A percentile compares a stretch with the other conserved stretches of the same genome.
phyloP scores from a whole-genome alignment of 306 rosid genomes.

The Castanopsis chinensis region DNA sequence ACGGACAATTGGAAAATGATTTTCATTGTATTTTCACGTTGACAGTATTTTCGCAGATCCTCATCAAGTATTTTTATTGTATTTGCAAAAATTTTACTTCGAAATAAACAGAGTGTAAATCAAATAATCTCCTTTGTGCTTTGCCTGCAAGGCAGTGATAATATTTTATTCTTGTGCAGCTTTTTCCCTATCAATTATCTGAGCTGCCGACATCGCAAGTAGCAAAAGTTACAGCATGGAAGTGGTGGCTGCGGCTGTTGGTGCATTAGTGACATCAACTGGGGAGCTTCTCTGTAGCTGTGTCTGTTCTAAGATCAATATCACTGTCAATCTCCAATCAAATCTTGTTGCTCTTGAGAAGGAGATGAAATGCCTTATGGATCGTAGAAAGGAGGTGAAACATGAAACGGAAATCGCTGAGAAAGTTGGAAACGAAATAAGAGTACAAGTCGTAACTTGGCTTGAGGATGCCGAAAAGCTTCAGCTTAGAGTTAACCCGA shows the following conservation, averaged over 20 bases:
- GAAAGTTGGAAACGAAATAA: background rate
- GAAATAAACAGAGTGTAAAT: no score
- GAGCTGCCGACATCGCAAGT: background rate
- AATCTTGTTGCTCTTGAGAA: background rate
- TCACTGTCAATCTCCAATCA: background rate
- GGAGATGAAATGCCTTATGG: background rate
- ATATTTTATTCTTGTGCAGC: no score
- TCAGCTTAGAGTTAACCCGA: background rate
- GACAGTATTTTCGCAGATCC: no score
- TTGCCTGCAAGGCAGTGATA: no score
- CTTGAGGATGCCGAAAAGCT: background rate
- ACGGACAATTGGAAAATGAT: no score
- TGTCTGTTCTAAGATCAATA: background rate
- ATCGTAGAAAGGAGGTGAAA: background rate
- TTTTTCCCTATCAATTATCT: no score
- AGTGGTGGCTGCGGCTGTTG: background rate
- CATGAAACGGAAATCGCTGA: background rate
- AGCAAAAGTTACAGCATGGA: constrained; percentile 7
- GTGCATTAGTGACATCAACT: background rate
- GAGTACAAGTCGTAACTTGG: no score
- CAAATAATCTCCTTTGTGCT: no score
- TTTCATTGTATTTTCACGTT: no score
- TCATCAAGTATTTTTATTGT: no score
- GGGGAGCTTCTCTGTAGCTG: background rate
- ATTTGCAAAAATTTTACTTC: no score